Evolutionary conservation across 1,284 basidiomycete species (phyloP).

Genomic region (Microbotryomycetes sp.): DNA sequence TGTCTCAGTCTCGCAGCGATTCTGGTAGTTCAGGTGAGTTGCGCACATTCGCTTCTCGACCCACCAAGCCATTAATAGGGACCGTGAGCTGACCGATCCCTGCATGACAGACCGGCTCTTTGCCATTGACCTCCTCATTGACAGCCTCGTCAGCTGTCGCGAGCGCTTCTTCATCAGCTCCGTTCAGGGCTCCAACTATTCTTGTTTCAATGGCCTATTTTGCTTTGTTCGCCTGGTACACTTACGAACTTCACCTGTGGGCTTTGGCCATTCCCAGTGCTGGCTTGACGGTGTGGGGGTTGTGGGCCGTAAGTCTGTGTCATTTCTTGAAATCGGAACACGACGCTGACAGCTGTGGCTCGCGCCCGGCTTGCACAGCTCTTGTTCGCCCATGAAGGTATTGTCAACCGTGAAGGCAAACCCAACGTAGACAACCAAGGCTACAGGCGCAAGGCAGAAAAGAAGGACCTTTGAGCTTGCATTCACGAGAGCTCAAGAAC

Average conservation of each 20-base stretch:
- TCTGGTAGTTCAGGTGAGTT: conserved; percentile 24
- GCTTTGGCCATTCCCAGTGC: conserved; percentile 10
- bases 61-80: background rate
- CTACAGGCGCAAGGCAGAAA: background rate
- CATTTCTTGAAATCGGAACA: background rate
- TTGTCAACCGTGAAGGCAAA: conserved; percentile 9
- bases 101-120: conserved; percentile 10
- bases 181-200: conserved; percentile 19
- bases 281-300: conserved; percentile 8
- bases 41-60: background rate
- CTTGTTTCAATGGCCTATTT: conserved; percentile 14
- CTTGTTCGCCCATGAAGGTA: conserved; percentile 18
- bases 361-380: conserved; percentile 3
- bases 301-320: conserved; percentile 20
- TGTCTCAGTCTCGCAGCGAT: conserved; percentile 11
- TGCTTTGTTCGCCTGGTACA: conserved; percentile 7
- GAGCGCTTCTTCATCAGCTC: conserved; percentile 2
- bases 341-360: background rate
- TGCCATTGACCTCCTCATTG: conserved; percentile 22
- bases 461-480: background rate
- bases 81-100: background rate
- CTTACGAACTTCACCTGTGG: conserved; percentile 12
- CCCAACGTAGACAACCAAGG: background rate
- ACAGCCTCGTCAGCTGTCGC: conserved; percentile 6
- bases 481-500: no score